Conservation (phyloP, 495 filamentous ascomycete species). For the Articulospora tetracladia region DNA sequence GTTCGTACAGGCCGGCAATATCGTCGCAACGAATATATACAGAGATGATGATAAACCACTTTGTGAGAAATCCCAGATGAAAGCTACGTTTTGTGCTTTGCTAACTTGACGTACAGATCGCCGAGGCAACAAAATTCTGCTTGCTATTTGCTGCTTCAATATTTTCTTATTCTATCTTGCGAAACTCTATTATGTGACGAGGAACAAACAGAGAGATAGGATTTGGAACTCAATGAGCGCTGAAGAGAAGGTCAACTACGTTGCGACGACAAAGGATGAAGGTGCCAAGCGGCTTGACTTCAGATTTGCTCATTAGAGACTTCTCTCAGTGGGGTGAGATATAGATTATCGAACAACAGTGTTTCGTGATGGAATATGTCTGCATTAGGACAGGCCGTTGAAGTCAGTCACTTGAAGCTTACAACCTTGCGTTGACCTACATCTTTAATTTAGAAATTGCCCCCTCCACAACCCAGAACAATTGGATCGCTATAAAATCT, state of each 20-base stretch:
- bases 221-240: slow-evolving; percentile 33
- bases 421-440: too few species aligned
- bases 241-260: slow-evolving; percentile 32
- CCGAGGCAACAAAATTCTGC: slow-evolving; percentile 35
- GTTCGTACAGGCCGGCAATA: slow-evolving; percentile 59
- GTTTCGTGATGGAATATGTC: too few species aligned
- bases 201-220: slow-evolving; percentile 36
- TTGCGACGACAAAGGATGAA: slow-evolving; percentile 28
- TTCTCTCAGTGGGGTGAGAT: too few species aligned
- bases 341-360: too few species aligned
- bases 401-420: too few species aligned
- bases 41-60: slow-evolving; percentile 54
- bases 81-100: too few species aligned
- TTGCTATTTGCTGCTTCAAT: slow-evolving; percentile 32
- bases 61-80: not conserved
- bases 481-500: too few species aligned
- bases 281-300: slow-evolving; percentile 40
- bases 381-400: too few species aligned
- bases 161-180: slow-evolving; percentile 30
- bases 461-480: too few species aligned
- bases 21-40: slow-evolving; percentile 52
- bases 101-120: slow-evolving; percentile 17
- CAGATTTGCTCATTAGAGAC: slow-evolving; percentile 28
- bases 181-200: slow-evolving; percentile 26
- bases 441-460: too few species aligned